These are phyloP conservation scores for Russula sp. DNA, from an alignment of 768 basidiomycete species.

Conservation along the genomic window DNA sequence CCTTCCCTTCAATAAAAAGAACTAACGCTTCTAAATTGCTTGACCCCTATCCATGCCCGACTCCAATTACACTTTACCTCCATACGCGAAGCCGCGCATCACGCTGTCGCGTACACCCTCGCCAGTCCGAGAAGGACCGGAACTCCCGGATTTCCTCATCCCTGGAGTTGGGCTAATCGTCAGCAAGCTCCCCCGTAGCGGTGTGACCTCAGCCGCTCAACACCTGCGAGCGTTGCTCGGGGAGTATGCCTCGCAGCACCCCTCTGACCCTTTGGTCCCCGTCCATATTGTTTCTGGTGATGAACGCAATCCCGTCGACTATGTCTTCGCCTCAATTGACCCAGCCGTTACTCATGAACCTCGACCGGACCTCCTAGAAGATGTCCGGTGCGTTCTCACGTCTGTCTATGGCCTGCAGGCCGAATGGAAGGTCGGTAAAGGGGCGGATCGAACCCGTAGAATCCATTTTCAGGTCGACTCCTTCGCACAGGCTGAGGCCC, in stretches of 20 bases:
- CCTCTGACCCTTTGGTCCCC: not conserved
- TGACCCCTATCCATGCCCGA: no score
- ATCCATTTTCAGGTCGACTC: not conserved
- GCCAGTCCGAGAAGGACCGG: no score
- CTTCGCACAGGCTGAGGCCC: not conserved
- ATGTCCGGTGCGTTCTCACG: not conserved
- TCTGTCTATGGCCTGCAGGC: not conserved
- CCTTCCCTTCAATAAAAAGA: no score
- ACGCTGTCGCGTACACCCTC: no score
- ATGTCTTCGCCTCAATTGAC: not conserved
- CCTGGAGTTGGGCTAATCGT: not conserved
- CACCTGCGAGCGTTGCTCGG: not conserved
- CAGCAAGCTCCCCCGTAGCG: not conserved
- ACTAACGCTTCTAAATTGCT: no score
- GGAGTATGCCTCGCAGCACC: not conserved
- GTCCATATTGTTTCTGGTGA: not conserved
- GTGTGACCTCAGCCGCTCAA: fast-evolving
- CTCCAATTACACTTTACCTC: no score
- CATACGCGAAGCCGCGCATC: no score
- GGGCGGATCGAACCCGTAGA: not conserved
- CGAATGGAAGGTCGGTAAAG: not conserved
- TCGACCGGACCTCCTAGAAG: not conserved
- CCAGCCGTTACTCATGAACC: not conserved
- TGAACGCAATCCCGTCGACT: not conserved
- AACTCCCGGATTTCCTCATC: not conserved